These are phyloP conservation scores for Agrostemma githago DNA, from an alignment of 148 eudicot species.

Conservation along the genomic window DNA sequence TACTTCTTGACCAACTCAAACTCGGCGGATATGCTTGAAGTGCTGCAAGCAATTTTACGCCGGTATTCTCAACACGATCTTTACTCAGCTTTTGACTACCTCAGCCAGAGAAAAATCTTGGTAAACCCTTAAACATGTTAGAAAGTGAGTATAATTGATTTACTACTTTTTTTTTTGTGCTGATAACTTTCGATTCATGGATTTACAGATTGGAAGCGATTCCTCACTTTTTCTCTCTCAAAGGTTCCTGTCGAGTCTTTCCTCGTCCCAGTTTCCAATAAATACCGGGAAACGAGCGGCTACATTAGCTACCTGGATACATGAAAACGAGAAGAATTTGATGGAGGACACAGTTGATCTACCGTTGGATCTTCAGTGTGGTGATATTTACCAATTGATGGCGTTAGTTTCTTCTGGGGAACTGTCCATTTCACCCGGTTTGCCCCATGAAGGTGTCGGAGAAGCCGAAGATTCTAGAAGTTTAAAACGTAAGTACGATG, in stretches of 20 bases:
- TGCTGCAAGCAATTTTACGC: conserved; percentile 78
- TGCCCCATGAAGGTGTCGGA: conserved; percentile 87
- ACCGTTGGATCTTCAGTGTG: conserved; percentile 77
- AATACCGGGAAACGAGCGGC: conserved; percentile 81
- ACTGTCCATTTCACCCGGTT: conserved; percentile 50
- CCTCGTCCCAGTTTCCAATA: conserved; percentile 59
- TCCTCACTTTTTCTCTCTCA: conserved; percentile 77
- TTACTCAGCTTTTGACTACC: conserved; percentile 83
- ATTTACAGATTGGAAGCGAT: conserved; percentile 63
- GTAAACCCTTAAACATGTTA: conserved; percentile 32
- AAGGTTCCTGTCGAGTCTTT: conserved; percentile 56
- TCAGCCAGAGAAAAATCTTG: conserved; percentile 78
- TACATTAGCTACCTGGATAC: conserved; percentile 61
- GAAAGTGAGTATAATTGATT: not conserved
- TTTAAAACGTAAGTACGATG: conserved; percentile 55
- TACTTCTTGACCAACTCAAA: conserved; percentile 69
- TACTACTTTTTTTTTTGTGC: not conserved
- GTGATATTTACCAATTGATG: conserved; percentile 64
- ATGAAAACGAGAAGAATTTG: conserved; percentile 55
- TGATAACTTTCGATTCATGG: conserved; percentile 8
- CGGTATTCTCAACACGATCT: conserved; percentile 95
- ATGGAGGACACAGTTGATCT: conserved; percentile 57
- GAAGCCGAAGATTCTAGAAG: conserved; percentile 76
- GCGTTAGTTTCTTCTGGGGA: conserved; percentile 72
- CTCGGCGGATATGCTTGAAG: conserved; percentile 55